Base-by-base conservation (phyloP, 2,329 filamentous ascomycete species). In the Botrytis galanthina region DNA sequence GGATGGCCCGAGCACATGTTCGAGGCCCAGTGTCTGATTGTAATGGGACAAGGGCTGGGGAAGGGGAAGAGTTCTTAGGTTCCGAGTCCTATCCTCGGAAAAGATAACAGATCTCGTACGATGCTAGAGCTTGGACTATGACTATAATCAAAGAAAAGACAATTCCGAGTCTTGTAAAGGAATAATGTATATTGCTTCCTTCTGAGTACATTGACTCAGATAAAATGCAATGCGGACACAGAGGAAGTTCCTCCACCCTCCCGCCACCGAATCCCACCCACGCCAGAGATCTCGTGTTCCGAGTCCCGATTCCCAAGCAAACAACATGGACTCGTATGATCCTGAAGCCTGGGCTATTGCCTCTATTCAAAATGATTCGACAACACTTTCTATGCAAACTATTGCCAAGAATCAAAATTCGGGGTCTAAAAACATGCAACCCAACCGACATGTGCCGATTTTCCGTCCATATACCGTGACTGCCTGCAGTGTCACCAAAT, bases 401-500 rank as follows among this genome's bases (percentile, higher is more conserved):
- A 10, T 20, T 57, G 64, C 64, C 64, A 54, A 68, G 35, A 29
- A 29, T 8, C 64, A 51, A 9, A 67, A 54, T 67, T 66, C 22
- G 63, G 63, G 22, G 44, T 51, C 4, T 66, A 51, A 35, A 67
- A 4, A 46, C 32, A 48, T 48, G 44, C 14, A 22, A n/a, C 22
- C 46, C 32, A 67, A 37, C 22, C 64, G 32, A 67, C 51, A 20
- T 48, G 64, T 68, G 64, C 64, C 64, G 64, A 68, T 42, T 26
- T 68, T 68, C 64, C 64, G 46, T 8, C 16, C 35, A 29, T 29
- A 29, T 10, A 32, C 12, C 8, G 29, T 35, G 26, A 35, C 37
- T 20, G 26, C 39, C 46, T 67, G 32, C 64, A 67, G 64, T 67
- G 64, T 37, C 37, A 35, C 64, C 64, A 29, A 54, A 68, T 68